Evolutionary conservation across 2,329 filamentous ascomycete genomes (phyloP), one percentile per base, ranked within the genome.

Genomic region (Aureobasidium pullulans): DNA sequence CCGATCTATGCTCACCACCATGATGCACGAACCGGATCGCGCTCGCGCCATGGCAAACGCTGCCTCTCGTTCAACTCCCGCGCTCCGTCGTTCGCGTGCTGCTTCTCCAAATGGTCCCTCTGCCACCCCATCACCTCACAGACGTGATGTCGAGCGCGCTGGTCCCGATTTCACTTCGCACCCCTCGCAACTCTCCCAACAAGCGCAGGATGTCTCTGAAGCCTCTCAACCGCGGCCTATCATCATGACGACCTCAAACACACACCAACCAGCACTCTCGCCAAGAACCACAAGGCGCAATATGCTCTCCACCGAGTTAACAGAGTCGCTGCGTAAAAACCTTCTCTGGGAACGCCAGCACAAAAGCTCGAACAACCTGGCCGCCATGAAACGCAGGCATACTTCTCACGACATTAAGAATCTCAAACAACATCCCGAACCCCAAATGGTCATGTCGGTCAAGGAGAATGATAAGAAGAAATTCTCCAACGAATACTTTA

Each of bases 261-360:
- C 77, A 6, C 84, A 88, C 64, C 66, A 67, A 60, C 62, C 69
- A 11, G 89, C 90, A 1, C 81, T 96, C 64, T 97, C 94, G 5
- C 94, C 94, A 4, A 85, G 91, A 60, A 96, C 93, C 0, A 96
- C 92, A 0, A 84, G 94, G 54, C 84, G 92, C 62, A 95, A 96
- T 74, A 99, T 99, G 94, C 82, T 99, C 60, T 88, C 90, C 8
- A 95, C 90, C 0, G 94, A 99, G 76, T 79, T 99, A 58, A 96
- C 93, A 2, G 91, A 96, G 71, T 96, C 90, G 23, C 84, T 99
- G 3, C 85, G 94, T 23, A 89, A 91, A 66, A 89, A 96, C 67
- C 85, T 99, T 15, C 82, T 97, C 15, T 96, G 90, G 89, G 94
- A 99, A 73, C 87, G 94, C 56, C 90, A 96, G 70, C 93, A 97